Conservation (phyloP, 495 filamentous ascomycete genomes). For the Aspergillus haitiensis region DNA sequence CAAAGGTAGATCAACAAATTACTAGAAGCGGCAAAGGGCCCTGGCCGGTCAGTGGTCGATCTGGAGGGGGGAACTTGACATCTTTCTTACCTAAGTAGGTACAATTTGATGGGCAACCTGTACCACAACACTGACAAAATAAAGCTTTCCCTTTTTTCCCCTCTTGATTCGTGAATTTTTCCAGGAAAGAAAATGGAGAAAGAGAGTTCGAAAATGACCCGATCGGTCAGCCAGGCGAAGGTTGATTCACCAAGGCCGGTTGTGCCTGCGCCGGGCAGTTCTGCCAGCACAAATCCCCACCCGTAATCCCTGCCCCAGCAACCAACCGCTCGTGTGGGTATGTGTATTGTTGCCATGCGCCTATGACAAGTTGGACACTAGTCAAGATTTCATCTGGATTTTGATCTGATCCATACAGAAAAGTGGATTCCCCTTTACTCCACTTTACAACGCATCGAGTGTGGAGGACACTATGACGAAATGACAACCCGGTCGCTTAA, state of each 20-base stretch:
- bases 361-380: background rate
- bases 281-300: conserved; percentile 32
- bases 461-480: background rate
- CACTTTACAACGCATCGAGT: conserved; percentile 3
- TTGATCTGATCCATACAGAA: conserved; percentile 7
- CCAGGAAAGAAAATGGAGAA: background rate
- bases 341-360: background rate
- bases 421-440: background rate
- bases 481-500: no score
- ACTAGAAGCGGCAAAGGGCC: conserved; percentile 34
- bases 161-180: background rate
- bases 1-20: conserved; percentile 41
- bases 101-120: background rate
- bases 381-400: background rate
- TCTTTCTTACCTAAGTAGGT: background rate
- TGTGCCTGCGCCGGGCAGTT: conserved; percentile 21
- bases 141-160: background rate
- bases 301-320: conserved; percentile 42
- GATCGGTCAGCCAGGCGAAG: conserved; percentile 18
- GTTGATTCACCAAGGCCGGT: conserved; percentile 23
- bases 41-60: conserved; percentile 1
- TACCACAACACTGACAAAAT: background rate
- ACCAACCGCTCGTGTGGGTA: conserved; percentile 23
- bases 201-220: conserved; percentile 15
- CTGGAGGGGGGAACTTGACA: background rate